A percentile compares a stretch with the other conserved stretches of the same genome.
These are phyloP conservation scores for Scytalidium lignicola DNA, from an alignment of 2,329 filamentous ascomycete species.

Conservation along the genomic window DNA sequence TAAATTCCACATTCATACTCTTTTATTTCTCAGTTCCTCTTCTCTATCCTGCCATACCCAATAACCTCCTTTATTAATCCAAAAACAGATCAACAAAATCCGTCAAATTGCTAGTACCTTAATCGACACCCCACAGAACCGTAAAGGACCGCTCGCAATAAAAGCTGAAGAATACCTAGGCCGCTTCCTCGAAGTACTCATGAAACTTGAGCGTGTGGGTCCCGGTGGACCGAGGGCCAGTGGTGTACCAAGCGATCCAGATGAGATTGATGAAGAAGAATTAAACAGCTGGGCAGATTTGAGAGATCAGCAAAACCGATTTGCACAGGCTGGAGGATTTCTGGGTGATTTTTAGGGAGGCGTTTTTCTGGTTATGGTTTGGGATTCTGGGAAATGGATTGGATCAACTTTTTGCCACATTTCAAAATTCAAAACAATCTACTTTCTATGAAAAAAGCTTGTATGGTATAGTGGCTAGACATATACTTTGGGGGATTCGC, in stretches of 20 bases:
- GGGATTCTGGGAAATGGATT: too few species aligned
- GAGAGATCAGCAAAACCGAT: constrained; percentile 70
- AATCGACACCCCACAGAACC: constrained; percentile 54
- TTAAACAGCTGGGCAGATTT: constrained; percentile 73
- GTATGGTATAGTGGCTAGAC: too few species aligned
- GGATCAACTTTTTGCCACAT: too few species aligned
- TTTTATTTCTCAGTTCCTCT: not conserved
- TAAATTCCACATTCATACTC: constrained; percentile 10
- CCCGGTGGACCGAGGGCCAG: constrained; percentile 35
- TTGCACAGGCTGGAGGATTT: constrained; percentile 60
- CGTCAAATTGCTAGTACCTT: constrained; percentile 78
- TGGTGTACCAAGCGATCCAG: constrained; percentile 28
- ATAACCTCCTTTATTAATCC: too few species aligned
- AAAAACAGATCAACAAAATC: constrained; percentile 71
- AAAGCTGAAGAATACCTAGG: constrained; percentile 67
- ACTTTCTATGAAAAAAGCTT: too few species aligned
- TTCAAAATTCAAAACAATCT: too few species aligned
- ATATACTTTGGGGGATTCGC: too few species aligned
- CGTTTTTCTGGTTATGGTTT: too few species aligned
- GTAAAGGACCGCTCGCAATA: constrained; percentile 45
- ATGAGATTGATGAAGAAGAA: constrained; percentile 70
- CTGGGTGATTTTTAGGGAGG: constrained; percentile 11
- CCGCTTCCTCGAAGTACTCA: constrained; percentile 68
- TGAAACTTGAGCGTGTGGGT: constrained; percentile 56
- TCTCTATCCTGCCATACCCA: too few species aligned